Percentiles rank a stretch among this genome's conserved stretches.
Conservation (phyloP, 768 basidiomycete species). For the Pleurotus eryngii region DNA sequence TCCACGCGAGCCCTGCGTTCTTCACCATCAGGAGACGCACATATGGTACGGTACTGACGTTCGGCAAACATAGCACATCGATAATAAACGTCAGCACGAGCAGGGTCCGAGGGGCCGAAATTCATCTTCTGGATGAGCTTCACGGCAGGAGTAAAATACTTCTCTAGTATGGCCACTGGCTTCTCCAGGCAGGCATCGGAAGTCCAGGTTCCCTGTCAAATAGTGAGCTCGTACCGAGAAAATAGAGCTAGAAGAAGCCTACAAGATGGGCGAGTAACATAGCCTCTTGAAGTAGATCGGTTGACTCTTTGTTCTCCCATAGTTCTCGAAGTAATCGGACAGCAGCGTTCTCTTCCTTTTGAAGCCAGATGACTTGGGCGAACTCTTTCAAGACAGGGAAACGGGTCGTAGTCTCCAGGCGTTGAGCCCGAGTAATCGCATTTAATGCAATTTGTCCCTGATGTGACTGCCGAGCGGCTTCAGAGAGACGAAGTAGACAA, state of each 20-base stretch:
- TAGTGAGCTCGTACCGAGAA: neutral
- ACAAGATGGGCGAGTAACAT: slow-evolving; percentile 64
- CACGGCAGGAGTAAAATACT: slow-evolving; percentile 70
- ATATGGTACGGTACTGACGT: slow-evolving; percentile 71
- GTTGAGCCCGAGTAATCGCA: slow-evolving; percentile 73
- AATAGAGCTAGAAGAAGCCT: slow-evolving; percentile 18
- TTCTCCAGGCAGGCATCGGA: slow-evolving; percentile 83
- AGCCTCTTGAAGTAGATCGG: slow-evolving; percentile 20
- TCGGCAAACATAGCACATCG: slow-evolving; percentile 91
- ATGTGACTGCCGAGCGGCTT: slow-evolving; percentile 63
- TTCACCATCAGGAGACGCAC: slow-evolving; percentile 65
- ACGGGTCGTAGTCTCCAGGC: slow-evolving; percentile 41
- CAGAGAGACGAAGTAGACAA: slow-evolving; percentile 69
- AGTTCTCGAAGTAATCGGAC: slow-evolving; percentile 63
- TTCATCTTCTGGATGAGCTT: slow-evolving; percentile 21
- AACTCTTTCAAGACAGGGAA: slow-evolving; percentile 74
- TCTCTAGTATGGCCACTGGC: slow-evolving; percentile 61
- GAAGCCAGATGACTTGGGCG: slow-evolving; percentile 85
- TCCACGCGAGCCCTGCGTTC: slow-evolving; percentile 70
- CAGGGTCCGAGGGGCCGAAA: slow-evolving; percentile 15
- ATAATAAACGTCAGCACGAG: slow-evolving; percentile 62
- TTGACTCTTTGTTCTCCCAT: slow-evolving; percentile 20
- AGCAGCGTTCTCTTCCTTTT: slow-evolving; percentile 81
- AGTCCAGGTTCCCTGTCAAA: slow-evolving; percentile 81
- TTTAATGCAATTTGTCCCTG: slow-evolving; percentile 85